phyloP scores from a whole-genome alignment of 768 basidiomycete genomes.

The Collybia mongolica region DNA sequence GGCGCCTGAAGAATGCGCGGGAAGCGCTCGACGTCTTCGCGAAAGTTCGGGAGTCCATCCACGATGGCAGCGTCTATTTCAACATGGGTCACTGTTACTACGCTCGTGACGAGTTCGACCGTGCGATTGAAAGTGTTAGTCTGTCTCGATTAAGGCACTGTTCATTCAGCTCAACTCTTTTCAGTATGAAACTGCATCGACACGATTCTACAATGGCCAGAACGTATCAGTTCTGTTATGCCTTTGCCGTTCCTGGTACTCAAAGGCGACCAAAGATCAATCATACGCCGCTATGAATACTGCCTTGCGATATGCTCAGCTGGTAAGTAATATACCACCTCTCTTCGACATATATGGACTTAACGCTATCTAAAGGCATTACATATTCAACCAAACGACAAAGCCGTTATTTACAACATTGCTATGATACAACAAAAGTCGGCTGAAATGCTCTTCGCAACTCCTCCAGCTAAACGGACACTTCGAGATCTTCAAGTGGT shows the following conservation, averaged over 20 bases:
- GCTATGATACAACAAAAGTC: constrained; percentile 98
- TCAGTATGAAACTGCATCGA: constrained; percentile 91
- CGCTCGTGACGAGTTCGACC: constrained; percentile 88
- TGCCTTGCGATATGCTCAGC: constrained; percentile 83
- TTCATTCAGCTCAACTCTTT: not conserved
- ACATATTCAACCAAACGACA: constrained; percentile 83
- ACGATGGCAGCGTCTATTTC: constrained; percentile 82
- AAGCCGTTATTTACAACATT: constrained; percentile 90
- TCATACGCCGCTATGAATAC: constrained; percentile 78
- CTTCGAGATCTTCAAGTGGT: constrained; percentile 77
- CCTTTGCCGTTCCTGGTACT: constrained; percentile 90
- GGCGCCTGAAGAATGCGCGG: constrained; percentile 69
- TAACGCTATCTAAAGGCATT: constrained; percentile 58
- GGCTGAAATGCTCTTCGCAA: constrained; percentile 81
- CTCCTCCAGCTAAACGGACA: constrained; percentile 74
- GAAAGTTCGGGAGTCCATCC: constrained; percentile 85
- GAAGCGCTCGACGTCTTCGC: constrained; percentile 90
- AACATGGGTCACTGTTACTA: constrained; percentile 98
- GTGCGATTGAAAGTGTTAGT: constrained; percentile 92
- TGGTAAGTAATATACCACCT: constrained; percentile 40
- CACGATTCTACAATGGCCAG: constrained; percentile 70
- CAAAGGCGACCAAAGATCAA: constrained; percentile 89
- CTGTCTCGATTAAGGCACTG: not conserved
- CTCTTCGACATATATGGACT: not conserved
- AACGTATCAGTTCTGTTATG: constrained; percentile 79